A percentile compares a stretch with the other conserved stretches of the same genome.
phyloP scores from a whole-genome alignment of 257 asterid species.

The Capsicum chinense region DNA sequence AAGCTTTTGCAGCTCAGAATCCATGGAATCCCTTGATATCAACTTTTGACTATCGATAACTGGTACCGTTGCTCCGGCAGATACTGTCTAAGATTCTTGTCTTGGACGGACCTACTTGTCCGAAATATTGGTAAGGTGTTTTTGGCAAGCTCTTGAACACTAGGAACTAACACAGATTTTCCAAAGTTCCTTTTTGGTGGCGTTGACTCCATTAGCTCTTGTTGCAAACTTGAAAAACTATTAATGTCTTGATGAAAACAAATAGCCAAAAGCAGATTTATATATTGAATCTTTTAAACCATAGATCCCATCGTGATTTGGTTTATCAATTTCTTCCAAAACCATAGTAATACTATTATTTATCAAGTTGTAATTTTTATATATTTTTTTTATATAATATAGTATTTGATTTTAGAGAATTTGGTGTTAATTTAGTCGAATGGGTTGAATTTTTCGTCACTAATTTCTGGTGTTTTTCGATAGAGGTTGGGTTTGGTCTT shows the following conservation, averaged over 20 bases:
- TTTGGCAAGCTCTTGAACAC: conserved; percentile 56
- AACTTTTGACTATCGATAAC: conserved; percentile 46
- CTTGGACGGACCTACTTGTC: conserved; percentile 39
- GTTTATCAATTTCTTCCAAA: no score
- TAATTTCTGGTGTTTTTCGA: no score
- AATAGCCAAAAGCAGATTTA: not conserved
- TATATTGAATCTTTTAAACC: not conserved
- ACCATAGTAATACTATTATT: no score
- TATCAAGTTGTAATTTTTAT: no score
- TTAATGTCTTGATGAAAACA: no score
- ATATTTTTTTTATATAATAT: no score
- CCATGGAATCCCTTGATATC: conserved; percentile 33
- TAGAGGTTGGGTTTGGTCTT: no score
- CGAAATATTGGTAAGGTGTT: conserved; percentile 41
- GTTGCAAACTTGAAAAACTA: no score
- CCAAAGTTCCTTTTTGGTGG: conserved; percentile 43
- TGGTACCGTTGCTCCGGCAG: conserved; percentile 28
- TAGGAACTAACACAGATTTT: conserved; percentile 52
- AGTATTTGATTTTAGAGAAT: no score
- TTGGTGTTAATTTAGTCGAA: no score
- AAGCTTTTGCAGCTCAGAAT: conserved; percentile 47
- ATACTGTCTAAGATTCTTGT: conserved; percentile 31
- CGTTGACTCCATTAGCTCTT: conserved; percentile 27
- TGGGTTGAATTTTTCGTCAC: no score
- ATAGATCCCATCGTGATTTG: not conserved